Percentiles rank a stretch among this genome's conserved stretches.
phyloP scores from a whole-genome alignment of 2,329 filamentous ascomycete species.

The Verticillium zaregamsianum region DNA sequence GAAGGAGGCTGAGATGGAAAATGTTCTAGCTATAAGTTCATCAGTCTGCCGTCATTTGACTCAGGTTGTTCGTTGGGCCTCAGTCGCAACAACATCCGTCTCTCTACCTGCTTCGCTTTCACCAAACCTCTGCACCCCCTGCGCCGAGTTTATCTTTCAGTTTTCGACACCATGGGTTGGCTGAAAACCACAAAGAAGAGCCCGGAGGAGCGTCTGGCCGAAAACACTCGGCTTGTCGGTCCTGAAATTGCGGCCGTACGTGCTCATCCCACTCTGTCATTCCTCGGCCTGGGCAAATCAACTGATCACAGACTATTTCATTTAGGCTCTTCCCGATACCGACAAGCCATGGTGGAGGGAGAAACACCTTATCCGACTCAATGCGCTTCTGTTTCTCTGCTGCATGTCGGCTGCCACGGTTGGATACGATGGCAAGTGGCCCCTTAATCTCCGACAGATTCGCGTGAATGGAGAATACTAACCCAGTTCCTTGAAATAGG shows the following conservation, averaged over 20 bases:
- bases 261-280: not conserved
- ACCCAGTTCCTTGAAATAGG: constrained; percentile 9
- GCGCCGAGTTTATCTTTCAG: not conserved
- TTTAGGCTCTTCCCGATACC: not conserved
- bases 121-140: too few species aligned
- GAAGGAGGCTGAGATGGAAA: too few species aligned
- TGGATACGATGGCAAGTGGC: constrained; percentile 27
- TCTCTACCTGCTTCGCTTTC: too few species aligned
- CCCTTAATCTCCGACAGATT: not conserved
- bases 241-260: not conserved
- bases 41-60: too few species aligned
- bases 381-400: not conserved
- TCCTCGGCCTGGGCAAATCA: too few species aligned
- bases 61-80: too few species aligned
- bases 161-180: not conserved
- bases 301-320: not conserved
- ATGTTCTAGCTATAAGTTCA: too few species aligned
- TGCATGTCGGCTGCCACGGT: constrained; percentile 32
- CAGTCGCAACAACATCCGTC: too few species aligned
- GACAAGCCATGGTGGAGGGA: not conserved
- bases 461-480: not conserved
- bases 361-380: not conserved
- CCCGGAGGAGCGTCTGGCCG: not conserved
- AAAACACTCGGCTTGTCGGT: not conserved
- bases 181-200: not conserved